Evolutionary conservation across 2,329 filamentous ascomycete genomes (phyloP).

Genomic region (Acarospora socialis): DNA sequence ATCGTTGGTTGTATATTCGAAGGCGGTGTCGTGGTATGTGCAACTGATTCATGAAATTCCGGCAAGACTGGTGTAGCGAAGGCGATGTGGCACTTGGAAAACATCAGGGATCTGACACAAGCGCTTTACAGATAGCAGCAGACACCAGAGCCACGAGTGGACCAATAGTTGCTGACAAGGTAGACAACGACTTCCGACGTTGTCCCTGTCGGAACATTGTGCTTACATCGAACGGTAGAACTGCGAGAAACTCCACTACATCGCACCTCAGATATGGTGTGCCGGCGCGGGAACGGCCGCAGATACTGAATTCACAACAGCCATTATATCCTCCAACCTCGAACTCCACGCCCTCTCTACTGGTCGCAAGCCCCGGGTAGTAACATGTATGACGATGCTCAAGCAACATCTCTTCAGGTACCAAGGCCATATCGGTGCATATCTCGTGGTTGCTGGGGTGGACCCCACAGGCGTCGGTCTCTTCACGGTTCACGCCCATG

Average conservation of each 20-base stretch:
- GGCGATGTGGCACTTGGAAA: no score
- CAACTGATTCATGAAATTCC: no score
- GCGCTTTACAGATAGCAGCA: constrained; percentile 61
- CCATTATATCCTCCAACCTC: constrained; percentile 95
- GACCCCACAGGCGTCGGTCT: constrained; percentile 91
- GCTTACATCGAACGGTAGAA: constrained; percentile 40
- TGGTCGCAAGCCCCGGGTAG: constrained; percentile 88
- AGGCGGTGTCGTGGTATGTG: constrained; percentile 84
- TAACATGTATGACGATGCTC: constrained; percentile 98
- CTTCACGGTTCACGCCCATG: constrained; percentile 97
- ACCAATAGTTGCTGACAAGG: constrained; percentile 97
- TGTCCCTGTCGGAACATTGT: neutral
- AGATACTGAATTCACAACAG: constrained; percentile 97
- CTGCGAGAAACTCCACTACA: constrained; percentile 99
- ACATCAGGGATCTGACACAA: constrained; percentile 16
- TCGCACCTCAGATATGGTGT: constrained; percentile 97
- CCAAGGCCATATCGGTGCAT: constrained; percentile 94
- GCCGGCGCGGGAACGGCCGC: constrained; percentile 94
- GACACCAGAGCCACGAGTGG: constrained; percentile 95
- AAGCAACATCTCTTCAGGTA: constrained; percentile 99
- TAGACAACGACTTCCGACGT: constrained; percentile 23
- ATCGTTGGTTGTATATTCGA: constrained; percentile 97
- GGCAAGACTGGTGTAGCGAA: no score
- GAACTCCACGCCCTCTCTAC: constrained; percentile 95
- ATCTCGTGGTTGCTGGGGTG: constrained; percentile 91